These are phyloP conservation scores for Populus hybrid DNA, from an alignment of 441 rosid species.

Conservation along the genomic window DNA sequence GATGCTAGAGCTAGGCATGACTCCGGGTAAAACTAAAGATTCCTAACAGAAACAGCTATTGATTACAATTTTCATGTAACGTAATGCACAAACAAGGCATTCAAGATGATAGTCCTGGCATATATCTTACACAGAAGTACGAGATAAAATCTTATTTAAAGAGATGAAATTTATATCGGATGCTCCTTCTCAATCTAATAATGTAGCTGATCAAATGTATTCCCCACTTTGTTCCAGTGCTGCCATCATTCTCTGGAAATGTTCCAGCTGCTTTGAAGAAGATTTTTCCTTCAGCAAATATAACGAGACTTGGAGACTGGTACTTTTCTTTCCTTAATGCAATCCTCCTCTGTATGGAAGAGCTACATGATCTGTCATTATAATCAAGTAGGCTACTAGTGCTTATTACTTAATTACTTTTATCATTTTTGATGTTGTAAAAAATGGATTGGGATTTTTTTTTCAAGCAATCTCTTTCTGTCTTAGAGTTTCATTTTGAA, in stretches of 20 bases:
- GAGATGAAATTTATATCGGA: not conserved
- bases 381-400: not conserved
- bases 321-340: slow-evolving; percentile 30
- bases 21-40: slow-evolving; percentile 61
- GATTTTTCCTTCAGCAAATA: slow-evolving; percentile 76
- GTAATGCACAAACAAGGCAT: not conserved
- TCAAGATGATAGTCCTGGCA: not conserved
- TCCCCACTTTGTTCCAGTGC: slow-evolving; percentile 50
- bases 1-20: slow-evolving; percentile 94
- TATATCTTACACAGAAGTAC: not conserved
- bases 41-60: slow-evolving; percentile 9
- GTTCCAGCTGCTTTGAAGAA: slow-evolving; percentile 87
- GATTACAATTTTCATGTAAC: not conserved
- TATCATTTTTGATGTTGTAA: not conserved
- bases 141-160: not conserved
- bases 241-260: slow-evolving; percentile 96
- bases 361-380: not conserved
- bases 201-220: slow-evolving; percentile 5
- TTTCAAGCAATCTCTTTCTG: not conserved
- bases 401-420: slow-evolving; percentile 8
- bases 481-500: slow-evolving; percentile 7
- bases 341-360: slow-evolving; percentile 1
- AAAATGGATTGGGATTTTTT: not conserved
- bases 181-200: not conserved
- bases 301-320: slow-evolving; percentile 92